These are phyloP conservation scores for Barnettozyma botsteinii DNA, from an alignment of 805 yeast species.

Conservation along the genomic window DNA sequence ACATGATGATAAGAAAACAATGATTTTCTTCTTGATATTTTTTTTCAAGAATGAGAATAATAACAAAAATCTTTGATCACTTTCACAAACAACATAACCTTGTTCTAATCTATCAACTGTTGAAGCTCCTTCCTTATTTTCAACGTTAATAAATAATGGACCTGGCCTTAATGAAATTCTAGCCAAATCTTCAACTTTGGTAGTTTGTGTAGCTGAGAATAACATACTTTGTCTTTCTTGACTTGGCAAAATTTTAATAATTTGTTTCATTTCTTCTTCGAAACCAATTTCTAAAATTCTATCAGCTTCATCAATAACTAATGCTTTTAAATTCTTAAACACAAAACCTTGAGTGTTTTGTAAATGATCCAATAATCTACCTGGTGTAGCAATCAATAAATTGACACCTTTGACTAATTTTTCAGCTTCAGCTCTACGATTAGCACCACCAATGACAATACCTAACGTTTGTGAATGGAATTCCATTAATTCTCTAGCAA, in stretches of 20 bases:
- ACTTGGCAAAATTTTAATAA: conserved; percentile 85
- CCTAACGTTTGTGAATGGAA: conserved; percentile 85
- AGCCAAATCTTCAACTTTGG: conserved; percentile 97
- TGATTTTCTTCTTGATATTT: conserved; percentile 84
- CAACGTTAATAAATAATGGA: conserved; percentile 91
- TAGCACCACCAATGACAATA: conserved; percentile 97
- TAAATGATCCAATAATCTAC: conserved; percentile 91
- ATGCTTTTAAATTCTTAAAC: conserved; percentile 88
- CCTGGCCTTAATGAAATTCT: conserved; percentile 93
- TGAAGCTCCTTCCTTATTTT: conserved; percentile 71
- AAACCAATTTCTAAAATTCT: conserved; percentile 96
- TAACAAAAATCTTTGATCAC: conserved; percentile 87
- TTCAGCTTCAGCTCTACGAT: conserved; percentile 95
- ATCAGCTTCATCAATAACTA: conserved; percentile 97
- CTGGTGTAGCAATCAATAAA: conserved; percentile 93
- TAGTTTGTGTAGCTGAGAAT: conserved; percentile 98
- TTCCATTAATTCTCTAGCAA: conserved; percentile 90
- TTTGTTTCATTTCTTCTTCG: conserved; percentile 98
- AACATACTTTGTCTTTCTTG: conserved; percentile 95
- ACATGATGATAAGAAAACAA: conserved; percentile 94
- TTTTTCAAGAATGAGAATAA: conserved; percentile 91
- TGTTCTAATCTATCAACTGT: conserved; percentile 97
- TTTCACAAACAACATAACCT: conserved; percentile 96
- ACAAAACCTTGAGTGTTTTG: conserved; percentile 94
- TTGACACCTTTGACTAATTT: conserved; percentile 92